phyloP scores from a whole-genome alignment of 1,139 yeast species.

The Yamadazyma jaroonii region DNA sequence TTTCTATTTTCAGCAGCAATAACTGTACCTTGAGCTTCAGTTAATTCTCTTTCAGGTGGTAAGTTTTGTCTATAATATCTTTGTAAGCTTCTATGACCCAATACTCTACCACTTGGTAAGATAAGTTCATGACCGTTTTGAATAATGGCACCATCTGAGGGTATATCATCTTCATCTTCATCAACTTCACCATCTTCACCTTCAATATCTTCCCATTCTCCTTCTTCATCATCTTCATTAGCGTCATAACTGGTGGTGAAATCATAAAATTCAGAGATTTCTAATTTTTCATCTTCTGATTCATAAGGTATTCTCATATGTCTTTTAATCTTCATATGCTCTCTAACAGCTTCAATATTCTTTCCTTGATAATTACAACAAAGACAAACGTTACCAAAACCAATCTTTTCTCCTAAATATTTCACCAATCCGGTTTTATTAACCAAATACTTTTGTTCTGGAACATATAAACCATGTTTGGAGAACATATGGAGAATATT shows the following conservation, averaged over 20 bases:
- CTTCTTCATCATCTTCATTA: conserved; percentile 24
- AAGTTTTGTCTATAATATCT: conserved; percentile 82
- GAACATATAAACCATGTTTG: conserved; percentile 80
- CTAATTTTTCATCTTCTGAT: conserved; percentile 72
- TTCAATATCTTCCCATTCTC: conserved; percentile 49
- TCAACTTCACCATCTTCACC: conserved; percentile 41
- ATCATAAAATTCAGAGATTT: conserved; percentile 82
- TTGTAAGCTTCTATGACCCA: conserved; percentile 87
- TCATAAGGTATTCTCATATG: conserved; percentile 93
- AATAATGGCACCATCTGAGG: conserved; percentile 30
- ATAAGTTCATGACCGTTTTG: conserved; percentile 73
- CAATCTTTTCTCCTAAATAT: conserved; percentile 79
- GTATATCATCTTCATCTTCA: conserved; percentile 40
- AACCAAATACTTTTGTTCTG: conserved; percentile 68
- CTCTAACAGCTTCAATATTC: conserved; percentile 81
- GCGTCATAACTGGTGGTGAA: conserved; percentile 61
- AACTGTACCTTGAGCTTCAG: conserved; percentile 93
- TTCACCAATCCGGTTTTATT: conserved; percentile 70
- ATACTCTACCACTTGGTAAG: conserved; percentile 80
- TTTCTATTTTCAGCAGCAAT: conserved; percentile 90
- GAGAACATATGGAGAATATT: conserved; percentile 75
- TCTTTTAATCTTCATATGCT: conserved; percentile 81
- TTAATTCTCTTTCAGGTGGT: conserved; percentile 66
- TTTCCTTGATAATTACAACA: conserved; percentile 83
- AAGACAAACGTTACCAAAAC: conserved; percentile 82